Evolutionary conservation across 306 rosid species (phyloP), one percentile per base, ranked within the genome.

Genomic region (Cyclanthera cordifolia): DNA sequence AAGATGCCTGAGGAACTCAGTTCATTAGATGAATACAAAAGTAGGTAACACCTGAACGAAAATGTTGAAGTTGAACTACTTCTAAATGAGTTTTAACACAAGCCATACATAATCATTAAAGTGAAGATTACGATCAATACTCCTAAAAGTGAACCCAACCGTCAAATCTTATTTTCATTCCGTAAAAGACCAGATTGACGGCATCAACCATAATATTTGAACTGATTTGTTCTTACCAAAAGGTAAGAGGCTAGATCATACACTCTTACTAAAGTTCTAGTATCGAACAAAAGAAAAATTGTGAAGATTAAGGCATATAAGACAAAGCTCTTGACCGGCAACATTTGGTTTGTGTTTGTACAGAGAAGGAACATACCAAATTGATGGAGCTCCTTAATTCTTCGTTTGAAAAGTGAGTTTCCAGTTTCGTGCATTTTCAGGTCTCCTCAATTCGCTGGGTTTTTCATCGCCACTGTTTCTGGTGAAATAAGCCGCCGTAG

Each of bases 341-440:
- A 10, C 23, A 17, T 50, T 16, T 1, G 32, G 32, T 50, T 50
- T 16, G 23, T 50, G 10, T 50, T 0, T 8, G 41, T 19, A 19
- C n/a, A 61, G 49, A 9, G 68, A 37, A 60, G 49, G 11, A 58
- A 58, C 66, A 23, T 37, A 61, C 68, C 49, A 61, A 61, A 61
- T 61, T 34, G 28, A 61, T 37, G 14, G 27, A 61, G 50, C 5
- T 37, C 20, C n/a, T 19, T 37, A 17, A 34, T 61, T 61, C 68
- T 37, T 61, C 49, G n/a, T 25, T 55, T 55, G 66, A 14, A 16
- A 45, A 30, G 46, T 16, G 66, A 30, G 46, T 1, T 4, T 57
- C 23, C 45, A 57, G 23, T 8, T 30, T 21, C 45, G 65, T 30
- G 64, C 41, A 27, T 17, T 34, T 34, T 32, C 48, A 59, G 67